Percentiles rank a stretch among this genome's conserved stretches.
phyloP scores from a whole-genome alignment of 768 basidiomycete genomes.

The Leccinellum albellum region DNA sequence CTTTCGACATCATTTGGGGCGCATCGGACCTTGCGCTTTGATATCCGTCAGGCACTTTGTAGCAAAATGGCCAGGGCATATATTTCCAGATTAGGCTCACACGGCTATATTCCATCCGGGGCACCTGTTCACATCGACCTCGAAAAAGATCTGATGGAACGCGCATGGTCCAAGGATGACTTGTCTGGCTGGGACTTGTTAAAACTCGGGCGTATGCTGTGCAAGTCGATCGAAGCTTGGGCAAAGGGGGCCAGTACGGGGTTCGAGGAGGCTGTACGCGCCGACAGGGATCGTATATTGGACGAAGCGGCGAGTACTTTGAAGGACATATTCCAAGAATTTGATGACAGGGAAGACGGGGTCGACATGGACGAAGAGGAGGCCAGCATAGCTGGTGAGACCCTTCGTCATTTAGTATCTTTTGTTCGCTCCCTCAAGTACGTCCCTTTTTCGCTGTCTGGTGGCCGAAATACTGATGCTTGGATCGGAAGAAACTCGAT shows the following conservation, averaged over 20 bases:
- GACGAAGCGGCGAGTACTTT: slow-evolving; percentile 67
- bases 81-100: slow-evolving; percentile 50
- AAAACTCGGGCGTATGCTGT: slow-evolving; percentile 51
- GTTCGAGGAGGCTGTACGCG: slow-evolving; percentile 24
- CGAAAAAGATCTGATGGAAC: slow-evolving; percentile 62
- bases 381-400: slow-evolving; percentile 58
- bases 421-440: slow-evolving; percentile 60
- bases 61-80: slow-evolving; percentile 65
- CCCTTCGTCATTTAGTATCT: slow-evolving; percentile 52
- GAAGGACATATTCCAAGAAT: slow-evolving; percentile 70
- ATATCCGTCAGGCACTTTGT: slow-evolving; percentile 58
- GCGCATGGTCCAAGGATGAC: slow-evolving; percentile 71
- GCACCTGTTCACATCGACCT: slow-evolving; percentile 57
- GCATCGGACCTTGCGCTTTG: slow-evolving; percentile 57
- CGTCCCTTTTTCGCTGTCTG: slow-evolving; percentile 17
- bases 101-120: slow-evolving; percentile 56
- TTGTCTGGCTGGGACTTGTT: slow-evolving; percentile 64
- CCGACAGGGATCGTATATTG: slow-evolving; percentile 53
- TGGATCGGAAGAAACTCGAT: slow-evolving; percentile 39
- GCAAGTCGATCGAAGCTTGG: slow-evolving; percentile 59
- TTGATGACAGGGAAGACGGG: slow-evolving; percentile 62
- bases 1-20: slow-evolving; percentile 52
- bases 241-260: slow-evolving; percentile 35
- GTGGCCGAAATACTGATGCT: slow-evolving; percentile 5
- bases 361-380: slow-evolving; percentile 62